Evolutionary conservation across 306 rosid genomes (phyloP), one percentile per base, ranked within the genome.

Genomic region (Astragalus glycyphyllos): DNA sequence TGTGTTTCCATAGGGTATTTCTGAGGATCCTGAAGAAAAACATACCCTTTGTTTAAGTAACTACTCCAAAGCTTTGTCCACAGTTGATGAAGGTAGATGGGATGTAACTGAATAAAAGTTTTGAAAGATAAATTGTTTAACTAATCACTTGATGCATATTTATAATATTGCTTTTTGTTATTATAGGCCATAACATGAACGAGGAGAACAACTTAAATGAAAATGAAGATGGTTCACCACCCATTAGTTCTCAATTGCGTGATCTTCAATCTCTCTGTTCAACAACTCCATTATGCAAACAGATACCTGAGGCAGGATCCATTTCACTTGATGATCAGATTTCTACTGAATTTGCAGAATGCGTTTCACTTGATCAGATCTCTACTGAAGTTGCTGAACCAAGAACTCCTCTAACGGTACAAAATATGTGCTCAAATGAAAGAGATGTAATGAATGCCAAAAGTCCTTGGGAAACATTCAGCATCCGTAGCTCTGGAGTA

Each of bases 381-480:
- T 65, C 85, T 44, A 11, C 58, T 48, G 82, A 83, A 65, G 29
- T 68, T 65, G 29, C 1, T 58, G 97, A 90, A 77, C 90, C 94
- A 37, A 85, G 69, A 47, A 84, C 97, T 77, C 97, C 97, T 10
- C 32, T 40, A 8, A 61, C 4, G 37, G 84, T 78, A 73, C 82
- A 58, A 10, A 79, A 57, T 57, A 48, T 16, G 65, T 71, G 48
- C 5, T 37, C 14, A 50, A 68, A 47, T 40, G 85, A 81, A 61
- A 76, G 59, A 75, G 88, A 81, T 45, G 71, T 42, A 51, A 45
- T 68, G 56, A 74, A 80, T 63, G 11, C 72, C 66, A 75, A 69
- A 53, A 90, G 89, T 78, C 98, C 98, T 20, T 94, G 96, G 97
- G 84, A 80, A 77, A 65, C 83, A 14, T 79, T 81, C 20, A 86